Evolutionary conservation across 1,284 basidiomycete genomes (phyloP).

Genomic region (Ceratobasidium theobromae): DNA sequence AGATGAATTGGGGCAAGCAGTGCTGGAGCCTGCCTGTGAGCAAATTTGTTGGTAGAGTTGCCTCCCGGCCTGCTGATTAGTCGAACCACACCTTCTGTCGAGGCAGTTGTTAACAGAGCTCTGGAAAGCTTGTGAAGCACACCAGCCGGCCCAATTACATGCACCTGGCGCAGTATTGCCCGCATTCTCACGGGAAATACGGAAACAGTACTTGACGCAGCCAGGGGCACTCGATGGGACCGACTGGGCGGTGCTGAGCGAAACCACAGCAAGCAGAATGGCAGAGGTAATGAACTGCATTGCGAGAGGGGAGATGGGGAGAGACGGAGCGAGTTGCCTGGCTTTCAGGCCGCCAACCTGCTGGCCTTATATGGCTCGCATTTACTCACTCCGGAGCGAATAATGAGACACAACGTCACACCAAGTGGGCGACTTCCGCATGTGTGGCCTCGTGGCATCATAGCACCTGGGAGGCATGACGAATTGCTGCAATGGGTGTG

Average conservation of each 20-base stretch:
- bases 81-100: slow-evolving; percentile 3
- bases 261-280: slow-evolving; percentile 10
- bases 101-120: slow-evolving; percentile 20
- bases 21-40: slow-evolving; percentile 18
- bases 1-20: slow-evolving; percentile 3
- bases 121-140: slow-evolving; percentile 2
- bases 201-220: slow-evolving; percentile 28
- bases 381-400: slow-evolving; percentile 13
- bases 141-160: slow-evolving; percentile 30
- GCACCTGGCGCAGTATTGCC: background rate
- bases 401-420: slow-evolving; percentile 1
- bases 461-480: background rate
- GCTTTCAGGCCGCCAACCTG: background rate
- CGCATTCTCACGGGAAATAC: slow-evolving; percentile 20
- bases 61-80: slow-evolving; percentile 9
- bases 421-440: background rate
- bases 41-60: slow-evolving; percentile 28
- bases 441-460: slow-evolving; percentile 17
- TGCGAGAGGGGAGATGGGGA: background rate
- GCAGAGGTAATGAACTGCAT: slow-evolving; percentile 19
- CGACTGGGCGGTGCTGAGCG: slow-evolving; percentile 6
- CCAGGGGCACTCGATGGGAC: slow-evolving; percentile 11
- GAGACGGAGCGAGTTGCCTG: slow-evolving; percentile 17
- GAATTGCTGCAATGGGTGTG: too few species aligned
- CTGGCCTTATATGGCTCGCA: slow-evolving; percentile 20